Evolutionary conservation across 768 basidiomycete species (phyloP).

Genomic region (Leccinum barrowsii): DNA sequence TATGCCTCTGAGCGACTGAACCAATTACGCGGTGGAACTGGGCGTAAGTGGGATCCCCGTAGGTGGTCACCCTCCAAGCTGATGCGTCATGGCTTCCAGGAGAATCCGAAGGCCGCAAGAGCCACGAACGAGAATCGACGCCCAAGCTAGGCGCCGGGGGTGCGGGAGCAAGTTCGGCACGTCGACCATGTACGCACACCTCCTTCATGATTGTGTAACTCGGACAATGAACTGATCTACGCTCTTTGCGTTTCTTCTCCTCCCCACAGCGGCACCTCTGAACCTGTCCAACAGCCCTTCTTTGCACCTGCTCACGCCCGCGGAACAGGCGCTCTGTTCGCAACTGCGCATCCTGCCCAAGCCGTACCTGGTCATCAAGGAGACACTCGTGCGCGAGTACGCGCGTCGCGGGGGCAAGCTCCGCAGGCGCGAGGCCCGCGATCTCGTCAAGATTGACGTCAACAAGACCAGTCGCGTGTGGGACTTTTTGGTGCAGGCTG

Average conservation of each 20-base stretch:
- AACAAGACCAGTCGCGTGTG: constrained; percentile 90
- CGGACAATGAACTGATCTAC: background rate
- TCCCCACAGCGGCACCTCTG: constrained; percentile 53
- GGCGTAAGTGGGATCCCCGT: constrained; percentile 36
- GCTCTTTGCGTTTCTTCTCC: background rate
- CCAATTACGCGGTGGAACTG: constrained; percentile 44
- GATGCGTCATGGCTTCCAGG: constrained; percentile 14
- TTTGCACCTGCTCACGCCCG: constrained; percentile 82
- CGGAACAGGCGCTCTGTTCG: constrained; percentile 87
- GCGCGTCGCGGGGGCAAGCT: constrained; percentile 85
- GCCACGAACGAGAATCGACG: constrained; percentile 59
- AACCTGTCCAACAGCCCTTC: constrained; percentile 90
- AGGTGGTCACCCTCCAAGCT: background rate
- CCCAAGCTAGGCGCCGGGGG: constrained; percentile 43
- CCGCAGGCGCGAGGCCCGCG: constrained; percentile 82
- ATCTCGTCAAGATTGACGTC: constrained; percentile 89
- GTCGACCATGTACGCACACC: constrained; percentile 39
- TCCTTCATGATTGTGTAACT: background rate
- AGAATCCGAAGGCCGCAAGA: constrained; percentile 51
- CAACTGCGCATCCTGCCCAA: constrained; percentile 88
- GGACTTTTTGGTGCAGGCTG: constrained; percentile 88
- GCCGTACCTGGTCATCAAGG: constrained; percentile 94
- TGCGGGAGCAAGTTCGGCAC: constrained; percentile 36
- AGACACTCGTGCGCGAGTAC: constrained; percentile 91
- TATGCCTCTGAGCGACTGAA: constrained; percentile 48